A percentile compares a stretch with the other conserved stretches of the same genome.
phyloP scores from a whole-genome alignment of 2,329 filamentous ascomycete species.

The Stagonosporopsis rhizophila region DNA sequence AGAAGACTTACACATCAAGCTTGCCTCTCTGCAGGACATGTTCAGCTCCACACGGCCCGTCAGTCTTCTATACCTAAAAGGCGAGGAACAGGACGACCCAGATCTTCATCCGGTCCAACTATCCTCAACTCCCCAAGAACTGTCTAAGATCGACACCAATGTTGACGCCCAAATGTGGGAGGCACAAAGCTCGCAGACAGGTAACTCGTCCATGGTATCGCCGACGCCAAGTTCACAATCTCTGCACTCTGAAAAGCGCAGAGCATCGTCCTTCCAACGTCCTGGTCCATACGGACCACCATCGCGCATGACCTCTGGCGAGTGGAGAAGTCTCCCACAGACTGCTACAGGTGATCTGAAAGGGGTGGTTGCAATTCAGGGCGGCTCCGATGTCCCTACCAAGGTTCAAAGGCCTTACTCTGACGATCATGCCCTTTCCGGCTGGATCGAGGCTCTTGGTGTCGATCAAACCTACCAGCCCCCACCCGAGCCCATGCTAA shows the following conservation, averaged over 20 bases:
- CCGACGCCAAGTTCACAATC: constrained; percentile 59
- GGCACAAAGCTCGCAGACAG: constrained; percentile 60
- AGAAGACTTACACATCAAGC: constrained; percentile 80
- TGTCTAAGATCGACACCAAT: constrained; percentile 59
- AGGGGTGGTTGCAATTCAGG: constrained; percentile 51
- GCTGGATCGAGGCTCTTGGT: constrained; percentile 89
- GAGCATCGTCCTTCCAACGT: constrained; percentile 54
- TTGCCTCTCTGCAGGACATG: constrained; percentile 84
- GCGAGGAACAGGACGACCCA: constrained; percentile 79
- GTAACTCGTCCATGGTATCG: constrained; percentile 61
- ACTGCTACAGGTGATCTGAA: constrained; percentile 60
- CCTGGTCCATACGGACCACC: constrained; percentile 53
- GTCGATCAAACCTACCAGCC: constrained; percentile 88
- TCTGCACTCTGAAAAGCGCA: constrained; percentile 49
- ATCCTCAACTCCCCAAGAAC: constrained; percentile 69
- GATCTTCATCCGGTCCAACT: constrained; percentile 79
- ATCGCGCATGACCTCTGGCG: constrained; percentile 55
- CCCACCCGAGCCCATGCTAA: constrained; percentile 73
- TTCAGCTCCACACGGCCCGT: constrained; percentile 82
- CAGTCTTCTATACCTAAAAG: constrained; percentile 78
- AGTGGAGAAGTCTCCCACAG: constrained; percentile 67
- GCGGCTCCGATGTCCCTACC: constrained; percentile 59
- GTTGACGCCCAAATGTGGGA: constrained; percentile 57
- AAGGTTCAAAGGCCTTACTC: constrained; percentile 65
- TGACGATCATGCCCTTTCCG: constrained; percentile 70